These are phyloP conservation scores for Apiotrichum akiyoshidainum DNA, from an alignment of 1,284 basidiomycete species.

Conservation along the genomic window DNA sequence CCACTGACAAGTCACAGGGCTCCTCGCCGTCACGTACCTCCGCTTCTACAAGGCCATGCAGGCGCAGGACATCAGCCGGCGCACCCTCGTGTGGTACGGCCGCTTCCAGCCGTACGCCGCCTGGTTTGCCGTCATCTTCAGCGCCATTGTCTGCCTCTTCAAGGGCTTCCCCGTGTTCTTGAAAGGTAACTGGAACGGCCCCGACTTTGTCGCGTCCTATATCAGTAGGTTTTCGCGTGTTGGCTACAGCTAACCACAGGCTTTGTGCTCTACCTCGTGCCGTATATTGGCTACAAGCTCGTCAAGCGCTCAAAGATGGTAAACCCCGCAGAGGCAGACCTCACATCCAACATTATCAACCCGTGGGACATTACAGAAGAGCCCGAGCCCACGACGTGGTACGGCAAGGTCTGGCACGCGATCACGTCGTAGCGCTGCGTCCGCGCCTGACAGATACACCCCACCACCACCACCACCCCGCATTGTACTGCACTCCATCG, in stretches of 20 bases:
- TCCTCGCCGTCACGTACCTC: slow-evolving; percentile 24
- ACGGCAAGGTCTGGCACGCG: slow-evolving; percentile 9
- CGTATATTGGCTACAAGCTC: background rate
- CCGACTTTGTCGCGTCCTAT: slow-evolving; percentile 27
- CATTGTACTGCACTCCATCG: no score
- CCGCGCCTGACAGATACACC: no score
- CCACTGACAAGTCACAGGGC: slow-evolving; percentile 61
- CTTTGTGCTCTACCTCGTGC: background rate
- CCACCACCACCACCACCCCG: no score
- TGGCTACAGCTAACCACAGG: slow-evolving; percentile 29
- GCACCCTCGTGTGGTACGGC: slow-evolving; percentile 22
- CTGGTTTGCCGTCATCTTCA: slow-evolving; percentile 25
- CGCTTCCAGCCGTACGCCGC: slow-evolving; percentile 31
- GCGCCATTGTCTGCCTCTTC: slow-evolving; percentile 24
- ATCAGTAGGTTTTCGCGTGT: slow-evolving; percentile 61
- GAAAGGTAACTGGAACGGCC: slow-evolving; percentile 19
- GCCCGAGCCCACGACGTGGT: slow-evolving; percentile 14
- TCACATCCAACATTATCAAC: slow-evolving; percentile 18
- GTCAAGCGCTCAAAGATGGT: slow-evolving; percentile 6
- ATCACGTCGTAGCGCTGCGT: slow-evolving; percentile 2
- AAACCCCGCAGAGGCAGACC: slow-evolving; percentile 9
- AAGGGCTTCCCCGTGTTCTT: slow-evolving; percentile 30
- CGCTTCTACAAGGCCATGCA: slow-evolving; percentile 32
- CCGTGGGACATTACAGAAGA: slow-evolving; percentile 18
- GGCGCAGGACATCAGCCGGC: slow-evolving; percentile 27